phyloP scores from a whole-genome alignment of 192 early-diverging fungal genomes.

The Rhizophagus prolifer region DNA sequence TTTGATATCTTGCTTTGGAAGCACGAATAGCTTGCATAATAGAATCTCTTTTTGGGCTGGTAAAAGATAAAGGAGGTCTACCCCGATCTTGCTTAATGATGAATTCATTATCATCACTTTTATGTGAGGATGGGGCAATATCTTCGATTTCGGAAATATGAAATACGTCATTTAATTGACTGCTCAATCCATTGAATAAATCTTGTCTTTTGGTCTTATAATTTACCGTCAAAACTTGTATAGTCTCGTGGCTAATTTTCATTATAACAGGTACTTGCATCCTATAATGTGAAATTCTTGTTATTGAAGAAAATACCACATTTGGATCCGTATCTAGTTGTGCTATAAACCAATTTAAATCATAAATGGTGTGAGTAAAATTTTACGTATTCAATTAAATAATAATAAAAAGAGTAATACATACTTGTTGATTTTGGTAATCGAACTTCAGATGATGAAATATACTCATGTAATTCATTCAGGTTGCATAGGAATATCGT shows the following conservation, averaged over 20 bases:
- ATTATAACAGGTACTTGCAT: constrained; percentile 73
- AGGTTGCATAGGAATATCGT: constrained; percentile 69
- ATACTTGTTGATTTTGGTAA: constrained; percentile 72
- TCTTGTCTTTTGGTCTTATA: constrained; percentile 69
- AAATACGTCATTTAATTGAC: constrained; percentile 83
- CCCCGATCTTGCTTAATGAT: constrained; percentile 74
- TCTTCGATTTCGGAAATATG: constrained; percentile 83
- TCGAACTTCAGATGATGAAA: constrained; percentile 68
- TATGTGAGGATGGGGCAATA: constrained; percentile 50
- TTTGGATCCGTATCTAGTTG: constrained; percentile 73
- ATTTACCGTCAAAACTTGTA: constrained; percentile 72
- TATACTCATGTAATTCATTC: constrained; percentile 72
- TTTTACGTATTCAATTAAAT: not conserved
- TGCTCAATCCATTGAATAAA: constrained; percentile 64
- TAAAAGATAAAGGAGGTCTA: constrained; percentile 62
- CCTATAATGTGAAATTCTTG: constrained; percentile 65
- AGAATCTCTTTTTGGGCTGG: constrained; percentile 71
- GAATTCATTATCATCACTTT: constrained; percentile 73
- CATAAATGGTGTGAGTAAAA: not conserved
- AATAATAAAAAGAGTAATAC: not conserved
- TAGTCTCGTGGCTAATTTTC: constrained; percentile 77
- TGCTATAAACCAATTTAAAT: constrained; percentile 28
- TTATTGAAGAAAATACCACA: constrained; percentile 63
- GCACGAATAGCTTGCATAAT: constrained; percentile 64
- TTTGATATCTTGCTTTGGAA: constrained; percentile 68